Percentiles rank a stretch among this genome's conserved stretches.
Conservation (phyloP, 805 yeast species). For the Isabelozyma rhagii region DNA sequence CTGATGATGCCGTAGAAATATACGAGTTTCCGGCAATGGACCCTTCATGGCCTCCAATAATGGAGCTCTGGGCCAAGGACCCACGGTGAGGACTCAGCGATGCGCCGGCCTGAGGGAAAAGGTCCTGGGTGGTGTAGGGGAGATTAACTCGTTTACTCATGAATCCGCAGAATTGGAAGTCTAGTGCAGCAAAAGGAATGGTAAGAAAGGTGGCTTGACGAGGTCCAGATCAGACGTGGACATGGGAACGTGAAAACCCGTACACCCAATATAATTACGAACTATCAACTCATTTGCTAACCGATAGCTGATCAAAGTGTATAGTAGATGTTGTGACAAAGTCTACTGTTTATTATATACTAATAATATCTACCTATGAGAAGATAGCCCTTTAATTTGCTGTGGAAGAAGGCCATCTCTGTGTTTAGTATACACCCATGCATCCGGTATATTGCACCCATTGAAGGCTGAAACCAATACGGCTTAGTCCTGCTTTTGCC, state of each 20-base stretch:
- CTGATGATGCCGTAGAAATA: conserved; percentile 13
- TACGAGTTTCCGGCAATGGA: conserved; percentile 21
- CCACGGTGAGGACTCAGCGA: conserved; percentile 1
- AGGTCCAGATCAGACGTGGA: background rate
- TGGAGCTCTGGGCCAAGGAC: background rate
- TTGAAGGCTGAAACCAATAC: too few relatives aligned
- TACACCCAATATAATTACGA: background rate
- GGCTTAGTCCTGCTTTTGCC: too few relatives aligned
- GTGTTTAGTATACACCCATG: too few relatives aligned
- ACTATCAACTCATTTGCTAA: too few relatives aligned
- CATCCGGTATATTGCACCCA: too few relatives aligned
- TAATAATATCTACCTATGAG: too few relatives aligned
- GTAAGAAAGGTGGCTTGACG: background rate
- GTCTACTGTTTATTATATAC: too few relatives aligned
- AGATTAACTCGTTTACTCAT: conserved; percentile 38
- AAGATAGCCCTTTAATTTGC: too few relatives aligned
- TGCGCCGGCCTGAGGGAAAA: conserved; percentile 29
- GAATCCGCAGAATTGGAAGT: background rate
- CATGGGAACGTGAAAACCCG: background rate
- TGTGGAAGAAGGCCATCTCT: too few relatives aligned
- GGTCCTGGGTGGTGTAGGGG: conserved; percentile 42
- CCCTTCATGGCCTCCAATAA: conserved; percentile 3
- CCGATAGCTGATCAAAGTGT: too few relatives aligned
- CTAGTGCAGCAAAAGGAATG: background rate
- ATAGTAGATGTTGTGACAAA: too few relatives aligned